Evolutionary conservation across 2,329 filamentous ascomycete species (phyloP).

Genomic region (Hyphodiscus sp.): DNA sequence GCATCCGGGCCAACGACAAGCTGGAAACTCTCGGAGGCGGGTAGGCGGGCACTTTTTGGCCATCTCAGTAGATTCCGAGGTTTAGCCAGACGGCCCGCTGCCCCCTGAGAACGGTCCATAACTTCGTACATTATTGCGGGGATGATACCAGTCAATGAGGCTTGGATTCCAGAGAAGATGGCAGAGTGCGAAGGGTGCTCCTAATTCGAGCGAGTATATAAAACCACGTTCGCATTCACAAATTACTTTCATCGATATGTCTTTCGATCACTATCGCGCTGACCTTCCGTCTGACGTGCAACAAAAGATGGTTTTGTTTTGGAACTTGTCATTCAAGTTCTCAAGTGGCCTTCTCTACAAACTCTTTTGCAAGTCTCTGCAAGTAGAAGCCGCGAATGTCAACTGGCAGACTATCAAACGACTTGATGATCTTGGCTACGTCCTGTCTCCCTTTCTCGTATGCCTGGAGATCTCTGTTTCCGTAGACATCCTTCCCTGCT

Average conservation of each 20-base stretch:
- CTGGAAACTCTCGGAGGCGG: background rate
- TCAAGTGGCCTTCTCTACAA: conserved; percentile 32
- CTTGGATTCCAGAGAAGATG: background rate
- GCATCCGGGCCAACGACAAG: background rate
- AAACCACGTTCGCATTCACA: background rate
- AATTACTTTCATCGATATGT: background rate
- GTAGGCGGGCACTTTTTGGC: background rate
- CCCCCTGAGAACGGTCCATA: background rate
- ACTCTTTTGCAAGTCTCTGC: conserved; percentile 61
- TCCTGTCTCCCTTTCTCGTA: conserved; percentile 78
- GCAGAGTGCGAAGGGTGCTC: background rate
- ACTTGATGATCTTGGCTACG: conserved; percentile 57
- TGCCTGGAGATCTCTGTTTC: conserved; percentile 75
- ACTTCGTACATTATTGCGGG: background rate
- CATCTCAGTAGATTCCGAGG: background rate
- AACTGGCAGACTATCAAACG: conserved; percentile 57
- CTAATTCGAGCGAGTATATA: background rate
- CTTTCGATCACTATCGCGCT: background rate
- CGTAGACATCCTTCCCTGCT: conserved; percentile 75
- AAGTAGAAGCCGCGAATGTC: conserved; percentile 72
- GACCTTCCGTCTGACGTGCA: conserved; percentile 12
- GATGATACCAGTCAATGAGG: background rate
- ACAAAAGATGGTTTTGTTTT: conserved; percentile 3
- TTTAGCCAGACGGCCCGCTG: background rate
- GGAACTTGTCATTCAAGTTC: background rate